Base-by-base conservation (phyloP, 2,329 filamentous ascomycete genomes). In the Talaromyces sp. region DNA sequence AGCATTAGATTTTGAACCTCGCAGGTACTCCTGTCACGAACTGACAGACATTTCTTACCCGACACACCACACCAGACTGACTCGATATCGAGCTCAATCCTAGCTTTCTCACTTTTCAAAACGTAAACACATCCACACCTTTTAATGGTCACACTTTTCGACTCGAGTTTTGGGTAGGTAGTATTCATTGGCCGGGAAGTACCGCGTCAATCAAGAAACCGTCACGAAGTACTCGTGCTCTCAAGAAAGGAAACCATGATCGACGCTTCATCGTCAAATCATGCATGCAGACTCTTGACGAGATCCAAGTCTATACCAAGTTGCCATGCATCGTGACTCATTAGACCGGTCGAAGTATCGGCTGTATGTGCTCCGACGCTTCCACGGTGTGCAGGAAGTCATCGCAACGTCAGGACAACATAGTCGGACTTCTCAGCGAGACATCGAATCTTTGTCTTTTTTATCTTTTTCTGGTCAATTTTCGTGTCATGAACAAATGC, bases 351-450 rank as follows among this genome's bases (percentile, higher is more conserved):
- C 28, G 35, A 18, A 54, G 48, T 54, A 28, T 54, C 50, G 50
- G 50, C 50, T 37, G 50, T 37, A 37, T 54, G 31, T 54, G 50
- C 50, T 54, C 50, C 50, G 50, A 54, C 31, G 50, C 9, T 35
- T 54, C n/a, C 18, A 14, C 31, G 28, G n/a, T 14, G 28, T 54
- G 31, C 21, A 48, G 28, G 14, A 52, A 35, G 50, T 21, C 8
- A 21, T 54, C 31, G 31, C 50, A 54, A 23, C 31, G 31, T 35
- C 18, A 8, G 50, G n/a, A 48, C 23, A 12, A 48, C 4, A 8
- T 9, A n/a, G 28, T 14, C 48, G 28, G 28, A 23, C 28, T 54
- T 35, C n/a, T 35, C n/a, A 6, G 28, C 48, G 28, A 50, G 25
- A 28, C 46, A n/a, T 50, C n/a, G 5, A 50, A 5, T 46, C 42